Evolutionary conservation across 805 yeast genomes (phyloP).

Genomic region (Komagataella phaffii): DNA sequence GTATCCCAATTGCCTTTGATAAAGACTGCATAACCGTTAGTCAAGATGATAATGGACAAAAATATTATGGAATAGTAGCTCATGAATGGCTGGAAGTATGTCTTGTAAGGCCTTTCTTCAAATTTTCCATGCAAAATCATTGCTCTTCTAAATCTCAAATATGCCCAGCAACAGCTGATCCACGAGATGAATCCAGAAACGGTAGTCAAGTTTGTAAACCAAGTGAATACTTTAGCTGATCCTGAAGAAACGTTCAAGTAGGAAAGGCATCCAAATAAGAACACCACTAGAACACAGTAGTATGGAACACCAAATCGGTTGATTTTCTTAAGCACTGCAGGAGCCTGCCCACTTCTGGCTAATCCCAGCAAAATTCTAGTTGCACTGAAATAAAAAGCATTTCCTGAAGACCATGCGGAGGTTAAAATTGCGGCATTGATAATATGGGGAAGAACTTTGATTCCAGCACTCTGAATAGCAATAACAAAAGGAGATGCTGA

Average conservation of each 20-base stretch:
- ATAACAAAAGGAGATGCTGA: constrained; percentile 81
- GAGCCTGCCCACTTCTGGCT: constrained; percentile 66
- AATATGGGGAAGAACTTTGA: constrained; percentile 58
- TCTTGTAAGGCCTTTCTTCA: background rate
- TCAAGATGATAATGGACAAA: constrained; percentile 31
- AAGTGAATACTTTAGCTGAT: constrained; percentile 47
- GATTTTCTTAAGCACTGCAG: constrained; percentile 46
- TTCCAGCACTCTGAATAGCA: constrained; percentile 61
- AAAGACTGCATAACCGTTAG: constrained; percentile 66
- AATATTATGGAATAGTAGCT: background rate
- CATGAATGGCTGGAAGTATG: background rate
- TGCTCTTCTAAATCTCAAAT: constrained; percentile 54
- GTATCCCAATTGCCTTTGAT: constrained; percentile 29
- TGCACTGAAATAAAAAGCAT: constrained; percentile 60
- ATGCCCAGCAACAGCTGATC: constrained; percentile 40
- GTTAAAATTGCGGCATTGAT: constrained; percentile 59
- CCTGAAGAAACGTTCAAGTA: constrained; percentile 51
- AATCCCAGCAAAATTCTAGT: constrained; percentile 66
- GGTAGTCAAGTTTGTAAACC: constrained; percentile 56
- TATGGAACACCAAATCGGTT: constrained; percentile 60
- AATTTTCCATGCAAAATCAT: constrained; percentile 26
- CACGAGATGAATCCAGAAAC: constrained; percentile 59
- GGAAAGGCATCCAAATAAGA: constrained; percentile 38
- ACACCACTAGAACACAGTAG: constrained; percentile 37
- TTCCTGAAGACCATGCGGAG: constrained; percentile 50